Percentiles rank a stretch among this genome's conserved stretches.
These are phyloP conservation scores for Botrytis deweyae DNA, from an alignment of 2,329 filamentous ascomycete species.

Conservation along the genomic window DNA sequence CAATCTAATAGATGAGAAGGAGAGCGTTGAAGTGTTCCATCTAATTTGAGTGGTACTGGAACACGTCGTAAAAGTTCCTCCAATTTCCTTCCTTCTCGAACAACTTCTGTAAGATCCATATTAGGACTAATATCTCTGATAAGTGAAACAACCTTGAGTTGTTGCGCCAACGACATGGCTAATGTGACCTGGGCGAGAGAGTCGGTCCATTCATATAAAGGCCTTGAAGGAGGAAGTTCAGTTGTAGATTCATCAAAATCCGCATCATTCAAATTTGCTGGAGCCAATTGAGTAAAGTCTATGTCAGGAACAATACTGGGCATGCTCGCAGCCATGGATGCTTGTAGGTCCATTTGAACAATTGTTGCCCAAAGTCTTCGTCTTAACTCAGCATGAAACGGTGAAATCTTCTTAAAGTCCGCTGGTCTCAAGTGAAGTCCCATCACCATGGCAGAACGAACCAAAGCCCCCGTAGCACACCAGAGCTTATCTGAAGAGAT, in stretches of 20 bases:
- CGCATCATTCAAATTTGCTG: conserved; percentile 44
- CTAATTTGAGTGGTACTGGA: conserved; percentile 2
- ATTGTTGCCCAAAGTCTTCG: conserved; percentile 56
- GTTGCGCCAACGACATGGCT: conserved; percentile 17
- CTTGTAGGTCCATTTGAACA: conserved; percentile 52
- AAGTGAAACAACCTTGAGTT: conserved; percentile 20
- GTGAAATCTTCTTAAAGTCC: conserved; percentile 48
- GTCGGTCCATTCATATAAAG: conserved; percentile 24
- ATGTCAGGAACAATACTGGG: conserved; percentile 47
- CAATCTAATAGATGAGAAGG: conserved; percentile 19
- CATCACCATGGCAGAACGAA: conserved; percentile 56
- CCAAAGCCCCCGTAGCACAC: conserved; percentile 43
- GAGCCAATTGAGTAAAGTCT: conserved; percentile 51
- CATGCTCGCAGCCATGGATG: conserved; percentile 51
- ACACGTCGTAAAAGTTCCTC: conserved; percentile 6
- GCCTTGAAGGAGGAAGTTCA: conserved; percentile 22
- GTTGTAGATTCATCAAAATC: conserved; percentile 25
- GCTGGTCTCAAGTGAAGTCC: conserved; percentile 57
- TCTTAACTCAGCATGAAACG: conserved; percentile 51
- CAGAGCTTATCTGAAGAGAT: conserved; percentile 22
- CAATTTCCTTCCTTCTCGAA: conserved; percentile 18
- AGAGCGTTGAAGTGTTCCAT: conserved; percentile 5
- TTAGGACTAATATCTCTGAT: conserved; percentile 13
- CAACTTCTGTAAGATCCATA: conserved; percentile 9
- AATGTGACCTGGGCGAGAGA: conserved; percentile 23